phyloP scores from a whole-genome alignment of 306 rosid genomes.

The Erythrophleum fordii region DNA sequence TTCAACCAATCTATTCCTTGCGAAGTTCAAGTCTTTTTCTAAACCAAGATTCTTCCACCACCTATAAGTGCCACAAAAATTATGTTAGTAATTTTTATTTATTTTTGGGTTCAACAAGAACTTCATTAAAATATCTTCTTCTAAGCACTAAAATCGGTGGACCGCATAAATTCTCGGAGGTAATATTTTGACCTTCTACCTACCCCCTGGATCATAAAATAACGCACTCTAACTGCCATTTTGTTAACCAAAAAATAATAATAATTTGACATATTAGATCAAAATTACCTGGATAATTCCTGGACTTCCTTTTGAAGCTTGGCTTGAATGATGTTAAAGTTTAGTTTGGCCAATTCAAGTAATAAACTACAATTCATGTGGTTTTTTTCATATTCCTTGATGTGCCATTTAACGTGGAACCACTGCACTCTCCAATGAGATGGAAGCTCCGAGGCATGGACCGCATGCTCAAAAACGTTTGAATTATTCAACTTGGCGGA shows the following conservation, averaged over 20 bases:
- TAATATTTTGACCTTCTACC: too few relatives aligned
- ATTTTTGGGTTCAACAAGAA: too few relatives aligned
- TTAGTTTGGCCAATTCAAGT: constrained; percentile 55
- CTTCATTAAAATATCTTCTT: too few relatives aligned
- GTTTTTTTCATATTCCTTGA: constrained; percentile 26
- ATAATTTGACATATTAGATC: too few relatives aligned
- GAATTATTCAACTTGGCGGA: not conserved
- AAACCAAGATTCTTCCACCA: constrained; percentile 75
- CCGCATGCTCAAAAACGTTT: constrained; percentile 29
- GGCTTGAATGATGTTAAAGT: constrained; percentile 56
- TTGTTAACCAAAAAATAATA: too few relatives aligned
- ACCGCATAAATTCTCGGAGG: too few relatives aligned
- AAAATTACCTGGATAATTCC: constrained; percentile 53
- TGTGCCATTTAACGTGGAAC: constrained; percentile 68
- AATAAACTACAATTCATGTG: not conserved
- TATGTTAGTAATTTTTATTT: too few relatives aligned
- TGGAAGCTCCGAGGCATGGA: constrained; percentile 58
- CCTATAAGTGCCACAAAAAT: constrained; percentile 31
- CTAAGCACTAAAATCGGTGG: too few relatives aligned
- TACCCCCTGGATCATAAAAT: too few relatives aligned
- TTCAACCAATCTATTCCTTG: constrained; percentile 73
- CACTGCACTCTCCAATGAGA: constrained; percentile 63
- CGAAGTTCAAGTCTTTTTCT: constrained; percentile 48
- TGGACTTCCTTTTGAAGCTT: constrained; percentile 54
- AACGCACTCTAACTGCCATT: too few relatives aligned